Evolutionary conservation across 139 green algal species (phyloP).

Genomic region (Yamagishiella unicocca): DNA sequence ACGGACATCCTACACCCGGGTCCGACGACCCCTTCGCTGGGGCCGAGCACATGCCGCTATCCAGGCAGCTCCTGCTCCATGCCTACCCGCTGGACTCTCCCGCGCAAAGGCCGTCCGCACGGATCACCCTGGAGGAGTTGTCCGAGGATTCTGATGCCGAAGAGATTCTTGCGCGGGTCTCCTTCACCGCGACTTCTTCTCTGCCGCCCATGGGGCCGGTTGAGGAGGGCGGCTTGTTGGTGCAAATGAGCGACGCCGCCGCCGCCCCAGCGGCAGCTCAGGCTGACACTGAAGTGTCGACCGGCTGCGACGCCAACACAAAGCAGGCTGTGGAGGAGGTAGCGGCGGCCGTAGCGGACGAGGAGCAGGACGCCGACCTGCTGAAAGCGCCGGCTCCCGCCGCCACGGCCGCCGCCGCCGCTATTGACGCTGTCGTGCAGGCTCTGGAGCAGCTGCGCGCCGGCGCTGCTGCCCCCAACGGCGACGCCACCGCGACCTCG

Average conservation of each 20-base stretch:
- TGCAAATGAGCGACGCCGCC: not conserved
- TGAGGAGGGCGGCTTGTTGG: slow-evolving; percentile 13
- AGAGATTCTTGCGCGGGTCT: not conserved
- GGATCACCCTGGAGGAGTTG: not conserved
- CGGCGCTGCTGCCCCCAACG: not conserved
- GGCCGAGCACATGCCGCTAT: not conserved
- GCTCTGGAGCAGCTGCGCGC: slow-evolving; percentile 30
- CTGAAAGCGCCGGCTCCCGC: not conserved
- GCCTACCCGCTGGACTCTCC: not conserved
- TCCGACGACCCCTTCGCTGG: slow-evolving; percentile 29
- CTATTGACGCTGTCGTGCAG: slow-evolving; percentile 21
- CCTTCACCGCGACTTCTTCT: too few relatives aligned
- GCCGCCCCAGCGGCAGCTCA: not conserved
- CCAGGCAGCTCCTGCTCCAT: not conserved
- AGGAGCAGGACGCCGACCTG: not conserved
- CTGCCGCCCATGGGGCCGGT: not conserved
- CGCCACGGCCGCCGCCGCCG: slow-evolving; percentile 10
- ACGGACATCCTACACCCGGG: not conserved
- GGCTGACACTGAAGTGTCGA: not conserved
- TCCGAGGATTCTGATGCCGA: not conserved
- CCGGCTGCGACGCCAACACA: not conserved
- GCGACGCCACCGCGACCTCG: not conserved
- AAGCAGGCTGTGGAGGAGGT: not conserved
- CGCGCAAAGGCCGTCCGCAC: too few relatives aligned
- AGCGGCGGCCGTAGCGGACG: not conserved